These are phyloP conservation scores for Chrysosporium keratinophilum DNA, from an alignment of 2,329 filamentous ascomycete genomes.

Conservation along the genomic window DNA sequence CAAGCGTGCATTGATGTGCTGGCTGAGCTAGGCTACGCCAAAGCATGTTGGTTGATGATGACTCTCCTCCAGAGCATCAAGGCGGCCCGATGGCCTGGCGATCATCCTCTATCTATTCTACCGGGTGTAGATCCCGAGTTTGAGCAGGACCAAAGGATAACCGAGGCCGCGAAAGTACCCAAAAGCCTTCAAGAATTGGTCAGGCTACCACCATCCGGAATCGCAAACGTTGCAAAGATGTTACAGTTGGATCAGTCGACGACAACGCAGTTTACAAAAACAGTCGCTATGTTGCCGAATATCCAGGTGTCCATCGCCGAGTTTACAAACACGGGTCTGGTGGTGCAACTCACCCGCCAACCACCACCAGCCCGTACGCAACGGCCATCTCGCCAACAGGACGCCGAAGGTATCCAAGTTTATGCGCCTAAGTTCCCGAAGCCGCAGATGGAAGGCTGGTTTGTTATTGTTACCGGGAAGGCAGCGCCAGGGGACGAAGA, in stretches of 20 bases:
- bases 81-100: constrained; percentile 78
- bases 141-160: constrained; percentile 14
- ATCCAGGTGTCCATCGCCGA: constrained; percentile 52
- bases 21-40: constrained; percentile 73
- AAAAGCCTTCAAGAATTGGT: constrained; percentile 25
- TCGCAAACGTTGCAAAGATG: constrained; percentile 23
- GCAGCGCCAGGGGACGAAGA: constrained; percentile 47
- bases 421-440: constrained; percentile 88
- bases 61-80: constrained; percentile 84
- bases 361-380: neutral
- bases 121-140: constrained; percentile 49
- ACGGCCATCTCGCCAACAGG: constrained; percentile 42
- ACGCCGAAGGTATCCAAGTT: constrained; percentile 51
- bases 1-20: constrained; percentile 91
- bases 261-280: constrained; percentile 42
- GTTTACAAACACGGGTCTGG: constrained; percentile 53
- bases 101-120: constrained; percentile 67
- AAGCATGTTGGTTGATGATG: constrained; percentile 71
- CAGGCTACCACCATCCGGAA: constrained; percentile 21
- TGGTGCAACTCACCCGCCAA: constrained; percentile 19
- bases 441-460: constrained; percentile 87
- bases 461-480: constrained; percentile 57
- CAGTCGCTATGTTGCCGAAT: constrained; percentile 57
- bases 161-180: constrained; percentile 20
- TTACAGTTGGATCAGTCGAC: constrained; percentile 22